A percentile compares a stretch with the other conserved stretches of the same genome.
phyloP scores from a whole-genome alignment of 148 eudicot species.

The Nepenthes gracilis region DNA sequence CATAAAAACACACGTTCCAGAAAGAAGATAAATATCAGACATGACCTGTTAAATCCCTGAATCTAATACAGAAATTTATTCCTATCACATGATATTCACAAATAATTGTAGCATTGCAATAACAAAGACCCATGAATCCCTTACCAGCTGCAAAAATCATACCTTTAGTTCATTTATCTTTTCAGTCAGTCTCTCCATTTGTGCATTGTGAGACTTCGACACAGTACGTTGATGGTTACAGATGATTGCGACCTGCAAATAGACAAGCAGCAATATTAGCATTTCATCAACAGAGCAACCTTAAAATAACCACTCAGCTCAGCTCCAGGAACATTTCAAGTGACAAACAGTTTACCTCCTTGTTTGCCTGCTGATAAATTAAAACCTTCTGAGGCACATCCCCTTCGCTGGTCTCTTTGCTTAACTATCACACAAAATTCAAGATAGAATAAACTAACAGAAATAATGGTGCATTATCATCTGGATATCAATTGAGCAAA shows the following conservation, averaged over 20 bases:
- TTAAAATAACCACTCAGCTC: not conserved
- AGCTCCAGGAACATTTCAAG: not conserved
- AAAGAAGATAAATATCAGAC: too few relatives aligned
- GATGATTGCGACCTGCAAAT: conserved; percentile 85
- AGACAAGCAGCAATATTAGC: conserved; percentile 8
- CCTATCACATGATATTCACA: too few relatives aligned
- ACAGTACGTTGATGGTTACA: conserved; percentile 99
- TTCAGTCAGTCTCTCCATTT: conserved; percentile 55
- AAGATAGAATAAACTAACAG: conserved; percentile 6
- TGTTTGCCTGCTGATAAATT: conserved; percentile 75
- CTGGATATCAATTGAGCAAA: too few relatives aligned
- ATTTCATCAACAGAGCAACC: not conserved
- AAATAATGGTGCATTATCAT: not conserved
- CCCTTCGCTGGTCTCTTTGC: conserved; percentile 48
- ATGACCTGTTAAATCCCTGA: too few relatives aligned
- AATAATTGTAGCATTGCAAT: too few relatives aligned
- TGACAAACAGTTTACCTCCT: conserved; percentile 38
- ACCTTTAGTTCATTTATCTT: conserved; percentile 86
- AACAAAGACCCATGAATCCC: not conserved
- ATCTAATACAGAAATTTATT: too few relatives aligned
- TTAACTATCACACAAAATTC: conserved; percentile 32
- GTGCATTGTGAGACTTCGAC: conserved; percentile 78
- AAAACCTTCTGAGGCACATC: conserved; percentile 67
- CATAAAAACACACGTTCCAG: too few relatives aligned
- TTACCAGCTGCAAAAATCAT: conserved; percentile 1